Evolutionary conservation across 139 green algal species (phyloP).

Genomic region (Tetraselmis chui): DNA sequence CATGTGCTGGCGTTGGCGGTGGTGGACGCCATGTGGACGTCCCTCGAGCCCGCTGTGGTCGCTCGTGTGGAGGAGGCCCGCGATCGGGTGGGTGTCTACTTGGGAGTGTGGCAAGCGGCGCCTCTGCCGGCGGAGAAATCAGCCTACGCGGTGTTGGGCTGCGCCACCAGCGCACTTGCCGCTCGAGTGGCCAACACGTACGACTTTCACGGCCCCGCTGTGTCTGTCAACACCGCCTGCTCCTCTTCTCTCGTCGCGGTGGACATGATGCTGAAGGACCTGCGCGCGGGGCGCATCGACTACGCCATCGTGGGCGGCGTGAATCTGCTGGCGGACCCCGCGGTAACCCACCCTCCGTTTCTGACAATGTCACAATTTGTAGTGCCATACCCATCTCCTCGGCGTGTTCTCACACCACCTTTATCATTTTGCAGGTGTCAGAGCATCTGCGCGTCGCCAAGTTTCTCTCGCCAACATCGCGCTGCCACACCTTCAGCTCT

Average conservation of each 20-base stretch:
- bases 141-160: neutral
- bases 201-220: neutral
- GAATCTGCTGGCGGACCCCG: neutral
- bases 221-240: neutral
- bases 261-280: neutral
- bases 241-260: neutral
- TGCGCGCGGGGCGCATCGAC: neutral
- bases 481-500: constrained; percentile 1
- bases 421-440: no score
- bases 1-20: neutral
- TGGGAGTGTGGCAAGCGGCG: neutral
- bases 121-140: neutral
- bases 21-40: neutral
- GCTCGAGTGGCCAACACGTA: neutral
- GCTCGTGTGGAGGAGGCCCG: neutral
- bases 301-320: neutral
- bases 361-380: no score
- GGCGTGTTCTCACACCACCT: no score
- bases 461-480: neutral
- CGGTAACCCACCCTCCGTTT: no score
- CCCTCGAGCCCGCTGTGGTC: neutral
- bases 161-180: neutral
- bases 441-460: neutral
- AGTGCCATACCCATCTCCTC: no score
- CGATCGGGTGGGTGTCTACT: neutral